Base-by-base conservation (phyloP, 768 basidiomycete genomes). In the Amanita pallidorosea region DNA sequence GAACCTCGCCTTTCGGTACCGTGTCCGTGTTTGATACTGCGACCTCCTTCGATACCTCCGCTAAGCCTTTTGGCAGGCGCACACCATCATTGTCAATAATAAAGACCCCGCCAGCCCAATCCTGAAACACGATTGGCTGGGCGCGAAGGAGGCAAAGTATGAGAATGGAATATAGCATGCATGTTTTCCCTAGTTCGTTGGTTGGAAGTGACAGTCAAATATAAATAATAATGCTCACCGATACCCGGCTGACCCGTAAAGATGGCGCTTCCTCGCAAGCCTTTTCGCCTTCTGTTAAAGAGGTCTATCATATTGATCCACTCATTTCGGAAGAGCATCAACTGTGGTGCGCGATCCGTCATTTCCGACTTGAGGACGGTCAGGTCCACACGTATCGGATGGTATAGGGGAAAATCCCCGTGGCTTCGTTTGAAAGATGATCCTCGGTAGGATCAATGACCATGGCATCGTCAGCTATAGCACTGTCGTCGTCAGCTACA, bases 341-440 rank as follows among this genome's bases (percentile, higher is more conserved):
- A 25, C 13, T 6, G 27, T 53, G 51, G 46, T n/a, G 44, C 45
- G 38, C 52, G 53, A 31, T n/a, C 29, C 25, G 11, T 13, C 8
- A 11, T 37, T 27, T 55, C 36, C 47, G 48, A 40, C 17, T 49
- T 29, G 18, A 55, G 42, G 36, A 53, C 18, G n/a, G 54, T 35
- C 46, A 55, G 37, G 52, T 55, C 52, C 47, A 55, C 43, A 55
- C n/a, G n/a, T 55, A 55, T 52, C 35, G 44, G 22, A 53, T n/a
- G 29, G 29, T 49, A 34, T 45, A 53, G 36, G 52, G 52, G 47
- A 53, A 55, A 48, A 55, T 47, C 27, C 46, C 15, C 18, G 7
- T 36, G 27, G 47, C 23, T 48, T 34, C 42, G 3, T 36, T 31
- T 37, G 34, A 31, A 53, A 54, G 41, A 42, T 27, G 12, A n/a